Evolutionary conservation across 2,329 filamentous ascomycete species (phyloP).

Genomic region (Huntiella decipiens): DNA sequence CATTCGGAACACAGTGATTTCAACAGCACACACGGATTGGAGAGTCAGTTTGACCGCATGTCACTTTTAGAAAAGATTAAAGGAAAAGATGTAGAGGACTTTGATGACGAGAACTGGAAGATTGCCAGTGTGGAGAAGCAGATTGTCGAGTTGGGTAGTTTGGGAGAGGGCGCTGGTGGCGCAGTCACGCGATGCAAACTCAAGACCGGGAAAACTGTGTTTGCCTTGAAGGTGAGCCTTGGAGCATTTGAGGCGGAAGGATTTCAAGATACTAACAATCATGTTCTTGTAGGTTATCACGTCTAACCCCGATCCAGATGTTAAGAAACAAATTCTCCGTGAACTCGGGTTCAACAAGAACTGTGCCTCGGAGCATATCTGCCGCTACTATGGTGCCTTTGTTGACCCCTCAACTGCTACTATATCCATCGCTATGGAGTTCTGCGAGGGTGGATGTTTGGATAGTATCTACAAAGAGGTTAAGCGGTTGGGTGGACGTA

Average conservation of each 20-base stretch:
- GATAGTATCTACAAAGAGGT: constrained; percentile 97
- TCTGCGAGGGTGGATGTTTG: constrained; percentile 87
- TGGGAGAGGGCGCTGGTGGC: constrained; percentile 89
- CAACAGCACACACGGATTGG: constrained; percentile 55
- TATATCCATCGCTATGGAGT: constrained; percentile 98
- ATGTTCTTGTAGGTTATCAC: constrained; percentile 62
- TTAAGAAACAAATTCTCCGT: constrained; percentile 95
- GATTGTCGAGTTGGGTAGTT: constrained; percentile 70
- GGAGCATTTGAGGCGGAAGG: neutral
- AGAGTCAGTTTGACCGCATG: constrained; percentile 56
- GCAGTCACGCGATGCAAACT: constrained; percentile 83
- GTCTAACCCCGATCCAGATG: constrained; percentile 89
- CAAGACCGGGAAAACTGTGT: constrained; percentile 81
- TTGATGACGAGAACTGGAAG: constrained; percentile 90
- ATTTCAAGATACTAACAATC: neutral
- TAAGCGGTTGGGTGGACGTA: constrained; percentile 82
- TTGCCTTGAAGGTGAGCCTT: constrained; percentile 69
- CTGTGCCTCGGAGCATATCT: constrained; percentile 90
- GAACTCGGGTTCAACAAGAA: constrained; percentile 97
- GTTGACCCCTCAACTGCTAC: constrained; percentile 90
- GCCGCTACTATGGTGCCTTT: constrained; percentile 92
- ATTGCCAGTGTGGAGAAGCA: constrained; percentile 77
- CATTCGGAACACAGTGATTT: constrained; percentile 73
- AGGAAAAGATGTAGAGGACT: constrained; percentile 74
- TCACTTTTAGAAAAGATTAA: constrained; percentile 31